These are phyloP conservation scores for Penicillium pancosmium DNA, from an alignment of 495 filamentous ascomycete genomes.

Conservation along the genomic window DNA sequence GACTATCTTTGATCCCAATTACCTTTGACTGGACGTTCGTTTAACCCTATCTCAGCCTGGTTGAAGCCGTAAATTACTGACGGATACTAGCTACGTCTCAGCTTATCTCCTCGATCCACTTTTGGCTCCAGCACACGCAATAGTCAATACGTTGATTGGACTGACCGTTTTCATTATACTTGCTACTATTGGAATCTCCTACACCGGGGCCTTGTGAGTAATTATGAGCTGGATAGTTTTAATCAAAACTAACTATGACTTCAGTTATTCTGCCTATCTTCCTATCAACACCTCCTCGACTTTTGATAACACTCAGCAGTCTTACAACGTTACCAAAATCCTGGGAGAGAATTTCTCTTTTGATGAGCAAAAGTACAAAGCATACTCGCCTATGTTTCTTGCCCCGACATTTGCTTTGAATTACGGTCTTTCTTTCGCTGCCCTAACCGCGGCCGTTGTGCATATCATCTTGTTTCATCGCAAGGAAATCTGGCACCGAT, in stretches of 20 bases:
- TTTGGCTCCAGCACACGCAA: constrained; percentile 59
- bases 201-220: constrained; percentile 56
- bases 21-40: constrained; percentile 65
- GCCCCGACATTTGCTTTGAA: constrained; percentile 63
- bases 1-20: constrained; percentile 59
- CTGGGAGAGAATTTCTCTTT: constrained; percentile 54
- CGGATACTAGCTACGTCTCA: constrained; percentile 41
- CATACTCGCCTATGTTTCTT: constrained; percentile 64
- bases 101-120: constrained; percentile 61
- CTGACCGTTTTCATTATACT: constrained; percentile 58
- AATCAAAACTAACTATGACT: constrained; percentile 2
- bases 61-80: not conserved
- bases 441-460: constrained; percentile 58
- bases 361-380: constrained; percentile 56
- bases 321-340: constrained; percentile 57
- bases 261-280: constrained; percentile 46
- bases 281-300: constrained; percentile 62
- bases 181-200: constrained; percentile 52
- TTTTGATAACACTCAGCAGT: constrained; percentile 61
- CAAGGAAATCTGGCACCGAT: constrained; percentile 58
- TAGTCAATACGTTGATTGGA: constrained; percentile 63
- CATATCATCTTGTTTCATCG: constrained; percentile 60
- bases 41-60: not conserved
- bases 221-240: not conserved
- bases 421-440: constrained; percentile 65